Percentiles rank a stretch among this genome's conserved stretches.
phyloP scores from a whole-genome alignment of 805 yeast species.

The Saccharomycopsis schoenii region DNA sequence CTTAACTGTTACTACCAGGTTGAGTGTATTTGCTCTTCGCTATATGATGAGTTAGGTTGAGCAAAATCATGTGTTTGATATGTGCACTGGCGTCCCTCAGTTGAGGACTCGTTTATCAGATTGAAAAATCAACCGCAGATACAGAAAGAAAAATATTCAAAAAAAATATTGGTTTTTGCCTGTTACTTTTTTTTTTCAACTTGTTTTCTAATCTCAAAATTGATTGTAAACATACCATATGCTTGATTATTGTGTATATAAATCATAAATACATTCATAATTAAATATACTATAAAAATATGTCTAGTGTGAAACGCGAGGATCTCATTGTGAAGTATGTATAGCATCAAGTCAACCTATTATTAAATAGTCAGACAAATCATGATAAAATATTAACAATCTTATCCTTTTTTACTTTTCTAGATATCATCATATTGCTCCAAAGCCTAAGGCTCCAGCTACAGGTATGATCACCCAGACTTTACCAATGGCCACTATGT shows the following conservation, averaged over 20 bases:
- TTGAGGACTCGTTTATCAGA: background rate
- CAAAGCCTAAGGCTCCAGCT: slow-evolving; percentile 12
- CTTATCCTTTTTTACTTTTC: background rate
- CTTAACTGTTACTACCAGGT: no score
- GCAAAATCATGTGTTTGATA: background rate
- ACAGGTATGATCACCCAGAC: slow-evolving; percentile 19
- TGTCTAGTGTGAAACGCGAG: slow-evolving; percentile 15
- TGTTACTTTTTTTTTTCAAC: background rate
- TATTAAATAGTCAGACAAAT: background rate
- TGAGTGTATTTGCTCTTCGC: no score
- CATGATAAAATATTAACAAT: background rate
- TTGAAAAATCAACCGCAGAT: background rate
- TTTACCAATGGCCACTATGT: slow-evolving; percentile 19
- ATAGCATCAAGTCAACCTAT: background rate
- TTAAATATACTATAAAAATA: slow-evolving; percentile 1
- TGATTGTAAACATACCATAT: no score
- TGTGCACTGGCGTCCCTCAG: background rate
- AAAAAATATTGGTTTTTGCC: background rate
- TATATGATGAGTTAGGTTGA: no score
- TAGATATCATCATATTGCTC: slow-evolving; percentile 14
- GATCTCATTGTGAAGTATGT: slow-evolving; percentile 17
- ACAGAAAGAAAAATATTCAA: background rate
- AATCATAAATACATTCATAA: background rate
- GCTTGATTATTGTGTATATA: background rate
- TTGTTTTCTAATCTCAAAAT: no score